These are phyloP conservation scores for Penicillium occitanis DNA, from an alignment of 2,329 filamentous ascomycete genomes.

Conservation along the genomic window DNA sequence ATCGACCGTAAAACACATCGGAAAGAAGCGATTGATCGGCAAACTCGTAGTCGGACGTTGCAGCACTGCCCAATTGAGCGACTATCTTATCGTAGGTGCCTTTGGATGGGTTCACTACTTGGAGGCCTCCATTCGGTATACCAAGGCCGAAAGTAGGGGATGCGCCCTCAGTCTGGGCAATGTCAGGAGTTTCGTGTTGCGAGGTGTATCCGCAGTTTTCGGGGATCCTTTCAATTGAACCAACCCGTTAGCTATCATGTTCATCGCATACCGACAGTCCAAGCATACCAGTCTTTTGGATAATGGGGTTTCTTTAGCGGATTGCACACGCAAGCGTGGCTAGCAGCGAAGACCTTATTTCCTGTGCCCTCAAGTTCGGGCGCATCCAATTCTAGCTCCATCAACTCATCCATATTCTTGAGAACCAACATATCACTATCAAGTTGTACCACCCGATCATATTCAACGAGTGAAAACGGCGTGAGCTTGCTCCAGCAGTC, in stretches of 20 bases:
- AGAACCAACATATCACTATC: slow-evolving; percentile 86
- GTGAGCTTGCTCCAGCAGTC: slow-evolving; percentile 88
- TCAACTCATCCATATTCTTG: slow-evolving; percentile 87
- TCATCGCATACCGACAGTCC: not conserved
- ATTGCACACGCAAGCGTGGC: slow-evolving; percentile 84
- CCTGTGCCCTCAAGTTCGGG: slow-evolving; percentile 54
- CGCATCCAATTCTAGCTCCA: slow-evolving; percentile 73
- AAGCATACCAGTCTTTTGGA: slow-evolving; percentile 64
- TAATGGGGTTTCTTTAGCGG: slow-evolving; percentile 77
- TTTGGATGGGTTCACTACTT: slow-evolving; percentile 60
- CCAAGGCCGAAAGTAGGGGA: slow-evolving; percentile 52
- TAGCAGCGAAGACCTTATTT: slow-evolving; percentile 72
- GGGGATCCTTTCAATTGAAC: slow-evolving; percentile 43
- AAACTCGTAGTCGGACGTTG: slow-evolving; percentile 56
- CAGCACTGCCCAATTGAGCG: slow-evolving; percentile 44
- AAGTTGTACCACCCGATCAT: slow-evolving; percentile 76
- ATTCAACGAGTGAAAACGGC: slow-evolving; percentile 73
- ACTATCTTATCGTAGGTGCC: slow-evolving; percentile 54
- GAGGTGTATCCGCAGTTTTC: slow-evolving; percentile 62
- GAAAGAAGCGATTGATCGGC: slow-evolving; percentile 60
- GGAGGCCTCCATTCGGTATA: slow-evolving; percentile 62
- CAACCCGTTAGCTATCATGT: not conserved
- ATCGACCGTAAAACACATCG: slow-evolving; percentile 58
- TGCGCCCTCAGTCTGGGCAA: slow-evolving; percentile 55
- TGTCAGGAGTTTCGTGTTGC: slow-evolving; percentile 53